Base-by-base conservation (phyloP, 805 yeast species). In the Suhomyces kilbournensis region DNA sequence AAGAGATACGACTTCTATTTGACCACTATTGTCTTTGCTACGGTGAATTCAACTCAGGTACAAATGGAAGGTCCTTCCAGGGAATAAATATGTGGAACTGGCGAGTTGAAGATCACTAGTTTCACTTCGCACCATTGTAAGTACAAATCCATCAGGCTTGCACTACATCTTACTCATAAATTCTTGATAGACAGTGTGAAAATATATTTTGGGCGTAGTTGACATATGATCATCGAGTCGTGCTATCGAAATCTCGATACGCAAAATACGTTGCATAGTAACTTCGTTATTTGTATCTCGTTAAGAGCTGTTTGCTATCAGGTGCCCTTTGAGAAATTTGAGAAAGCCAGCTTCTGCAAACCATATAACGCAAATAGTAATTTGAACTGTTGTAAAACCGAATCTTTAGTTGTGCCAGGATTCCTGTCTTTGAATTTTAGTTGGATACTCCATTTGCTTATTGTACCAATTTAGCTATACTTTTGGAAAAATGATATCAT, bases 1-100 rank as follows among this genome's bases (percentile, higher is more conserved):
- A 88, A 65, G 96, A 88, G 60, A 76, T 88, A 63, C 67, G 73
- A 49, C 68, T 88, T 39, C 71, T 88, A 45, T 77, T 85, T 54
- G 69, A 71, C 34, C 96, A 88, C 65, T 88, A 88, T 60, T 75
- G 84, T 44, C 65, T 82, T 35, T 61, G 66, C 14, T 71, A 65
- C 51, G 70, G 65, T 5, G 74, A 69, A 38, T 48, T 26, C 25
- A 22, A 50, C 8, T 25, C 34, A 26, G 14, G 25, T 3, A 12
- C 43, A 7, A 39, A 22, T n/a, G 17, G 25, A n/a, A 46, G 12
- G 5, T 40, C 23, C 3, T 53, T 56, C 25, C 30, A 39, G 19
- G 50, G 53, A 15, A 48, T 56, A 5, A 34, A 52, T n/a, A 44
- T 30, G 15, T 49, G 55, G 51, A 47, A 45, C 8, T 56, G 59